Evolutionary conservation across 2,329 filamentous ascomycete genomes (phyloP).

Genomic region (Parascedosporium putredinis): DNA sequence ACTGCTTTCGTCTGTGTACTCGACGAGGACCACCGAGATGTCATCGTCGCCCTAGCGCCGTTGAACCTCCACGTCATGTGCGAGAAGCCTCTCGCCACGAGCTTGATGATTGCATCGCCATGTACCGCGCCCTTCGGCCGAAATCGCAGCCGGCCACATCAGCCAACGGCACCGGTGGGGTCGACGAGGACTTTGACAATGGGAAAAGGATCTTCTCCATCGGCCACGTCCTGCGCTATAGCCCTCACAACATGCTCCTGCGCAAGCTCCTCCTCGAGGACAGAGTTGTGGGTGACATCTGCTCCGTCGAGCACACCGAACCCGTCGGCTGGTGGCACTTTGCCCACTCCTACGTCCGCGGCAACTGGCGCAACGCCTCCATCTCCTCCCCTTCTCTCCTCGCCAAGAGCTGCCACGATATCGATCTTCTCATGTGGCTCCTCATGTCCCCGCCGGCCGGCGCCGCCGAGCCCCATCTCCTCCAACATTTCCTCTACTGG

Average conservation of each 20-base stretch:
- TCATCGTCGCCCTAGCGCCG: constrained; percentile 62
- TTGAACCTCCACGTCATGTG: constrained; percentile 76
- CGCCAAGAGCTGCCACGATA: constrained; percentile 93
- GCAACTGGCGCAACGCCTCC: constrained; percentile 83
- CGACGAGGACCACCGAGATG: constrained; percentile 80
- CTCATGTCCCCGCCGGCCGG: constrained; percentile 51
- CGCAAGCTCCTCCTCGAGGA: constrained; percentile 68
- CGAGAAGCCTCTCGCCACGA: constrained; percentile 86
- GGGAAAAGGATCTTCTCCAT: constrained; percentile 62
- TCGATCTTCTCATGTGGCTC: constrained; percentile 87
- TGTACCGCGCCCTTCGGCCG: constrained; percentile 49
- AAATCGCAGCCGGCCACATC: constrained; percentile 15
- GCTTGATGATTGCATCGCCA: constrained; percentile 66
- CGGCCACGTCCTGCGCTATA: constrained; percentile 88
- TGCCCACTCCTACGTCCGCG: constrained; percentile 78
- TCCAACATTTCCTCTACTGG: constrained; percentile 66
- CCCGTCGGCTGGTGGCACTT: constrained; percentile 97
- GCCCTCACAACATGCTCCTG: constrained; percentile 80
- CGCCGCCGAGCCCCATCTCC: constrained; percentile 53
- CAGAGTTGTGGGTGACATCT: constrained; percentile 67
- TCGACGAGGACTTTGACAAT: background rate
- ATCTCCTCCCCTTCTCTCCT: constrained; percentile 71
- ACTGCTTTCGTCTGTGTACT: constrained; percentile 58
- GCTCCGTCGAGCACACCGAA: constrained; percentile 84
- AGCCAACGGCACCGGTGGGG: constrained; percentile 15